phyloP scores from a whole-genome alignment of 2,329 filamentous ascomycete species.

The Fusarium foetens region DNA sequence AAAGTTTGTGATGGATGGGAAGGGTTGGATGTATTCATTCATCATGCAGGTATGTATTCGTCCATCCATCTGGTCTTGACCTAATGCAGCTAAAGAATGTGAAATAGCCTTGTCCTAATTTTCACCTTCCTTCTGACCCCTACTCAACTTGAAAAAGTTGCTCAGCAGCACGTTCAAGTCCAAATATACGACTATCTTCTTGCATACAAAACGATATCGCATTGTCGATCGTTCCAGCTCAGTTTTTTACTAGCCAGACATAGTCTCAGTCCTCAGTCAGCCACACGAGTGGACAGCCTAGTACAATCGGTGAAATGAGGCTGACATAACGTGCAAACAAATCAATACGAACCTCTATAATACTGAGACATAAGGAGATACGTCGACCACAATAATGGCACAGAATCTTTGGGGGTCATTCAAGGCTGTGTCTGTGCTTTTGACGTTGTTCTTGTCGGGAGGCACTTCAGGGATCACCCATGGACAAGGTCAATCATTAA shows the following conservation, averaged over 20 bases:
- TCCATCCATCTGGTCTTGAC: slow-evolving; percentile 19
- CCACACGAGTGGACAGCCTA: slow-evolving; percentile 5
- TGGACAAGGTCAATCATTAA: slow-evolving; percentile 27
- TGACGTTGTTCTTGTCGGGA: slow-evolving; percentile 25
- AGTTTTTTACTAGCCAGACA: slow-evolving; percentile 5
- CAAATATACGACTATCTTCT: not conserved
- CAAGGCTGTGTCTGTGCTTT: slow-evolving; percentile 28
- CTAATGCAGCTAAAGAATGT: slow-evolving; percentile 37
- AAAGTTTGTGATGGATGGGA: not conserved
- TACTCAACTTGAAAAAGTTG: not conserved
- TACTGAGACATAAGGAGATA: slow-evolving; percentile 10
- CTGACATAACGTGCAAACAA: slow-evolving; percentile 7
- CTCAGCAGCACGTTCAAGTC: not conserved
- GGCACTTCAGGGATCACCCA: slow-evolving; percentile 35
- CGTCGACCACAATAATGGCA: slow-evolving; percentile 14
- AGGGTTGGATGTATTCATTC: not conserved
- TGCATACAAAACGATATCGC: slow-evolving; percentile 3
- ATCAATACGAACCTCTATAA: slow-evolving; percentile 20
- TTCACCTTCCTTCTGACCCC: slow-evolving; percentile 16
- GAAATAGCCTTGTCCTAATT: slow-evolving; percentile 27
- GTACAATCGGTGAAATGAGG: slow-evolving; percentile 9
- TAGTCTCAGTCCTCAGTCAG: slow-evolving; percentile 2
- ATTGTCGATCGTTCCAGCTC: slow-evolving; percentile 11
- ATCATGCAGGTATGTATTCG: not conserved
- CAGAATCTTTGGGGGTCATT: slow-evolving; percentile 27